Percentiles rank a stretch among this genome's conserved stretches.
Conservation (phyloP, 1,139 yeast genomes). For the Yamadazyma blattariae region DNA sequence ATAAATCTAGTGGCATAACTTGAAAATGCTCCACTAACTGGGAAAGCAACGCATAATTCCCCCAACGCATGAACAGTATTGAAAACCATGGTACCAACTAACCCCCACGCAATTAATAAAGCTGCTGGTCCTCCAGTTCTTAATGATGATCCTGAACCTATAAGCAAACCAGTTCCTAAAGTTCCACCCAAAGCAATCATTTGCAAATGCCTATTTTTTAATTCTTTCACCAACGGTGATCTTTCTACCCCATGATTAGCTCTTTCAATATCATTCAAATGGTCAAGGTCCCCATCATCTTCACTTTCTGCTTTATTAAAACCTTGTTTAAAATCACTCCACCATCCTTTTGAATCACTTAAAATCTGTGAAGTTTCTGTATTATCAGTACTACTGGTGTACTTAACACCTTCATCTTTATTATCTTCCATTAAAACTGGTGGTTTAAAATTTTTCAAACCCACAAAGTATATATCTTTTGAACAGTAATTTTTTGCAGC, state of each 20-base stretch:
- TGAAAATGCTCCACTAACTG: slow-evolving; percentile 77
- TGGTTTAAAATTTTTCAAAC: too few species aligned
- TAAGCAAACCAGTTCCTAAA: slow-evolving; percentile 66
- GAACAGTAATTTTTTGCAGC: too few species aligned
- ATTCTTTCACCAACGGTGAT: slow-evolving; percentile 36
- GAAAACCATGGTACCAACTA: slow-evolving; percentile 69
- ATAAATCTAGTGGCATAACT: slow-evolving; percentile 68
- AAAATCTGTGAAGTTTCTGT: neutral
- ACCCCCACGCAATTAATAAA: slow-evolving; percentile 63
- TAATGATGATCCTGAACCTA: slow-evolving; percentile 72
- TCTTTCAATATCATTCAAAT: slow-evolving; percentile 23
- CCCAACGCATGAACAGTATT: slow-evolving; percentile 83
- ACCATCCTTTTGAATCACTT: slow-evolving; percentile 8
- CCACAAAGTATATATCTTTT: too few species aligned
- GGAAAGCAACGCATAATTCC: slow-evolving; percentile 77
- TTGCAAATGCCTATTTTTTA: slow-evolving; percentile 54
- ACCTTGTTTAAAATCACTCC: slow-evolving; percentile 29
- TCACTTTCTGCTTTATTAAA: slow-evolving; percentile 28
- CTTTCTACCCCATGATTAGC: slow-evolving; percentile 26
- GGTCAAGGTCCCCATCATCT: slow-evolving; percentile 2
- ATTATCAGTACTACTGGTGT: too few species aligned
- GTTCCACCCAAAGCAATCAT: slow-evolving; percentile 67
- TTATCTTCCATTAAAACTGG: too few species aligned
- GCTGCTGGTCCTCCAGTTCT: slow-evolving; percentile 80
- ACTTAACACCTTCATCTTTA: neutral